Base-by-base conservation (phyloP, 441 rosid genomes). In the Populus hybrid region DNA sequence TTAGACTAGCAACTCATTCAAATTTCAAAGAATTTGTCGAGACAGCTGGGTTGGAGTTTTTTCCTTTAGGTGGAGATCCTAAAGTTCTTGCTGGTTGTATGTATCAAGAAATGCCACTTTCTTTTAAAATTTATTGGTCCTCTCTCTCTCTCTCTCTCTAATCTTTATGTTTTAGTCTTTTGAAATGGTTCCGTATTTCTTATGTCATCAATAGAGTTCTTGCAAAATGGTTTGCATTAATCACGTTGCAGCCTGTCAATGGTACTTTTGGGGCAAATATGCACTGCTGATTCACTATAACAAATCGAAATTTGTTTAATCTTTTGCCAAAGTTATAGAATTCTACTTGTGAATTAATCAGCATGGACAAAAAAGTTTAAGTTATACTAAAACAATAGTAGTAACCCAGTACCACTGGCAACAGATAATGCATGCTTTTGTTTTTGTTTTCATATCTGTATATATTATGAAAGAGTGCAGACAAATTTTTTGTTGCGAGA, bases 61-160 rank as follows among this genome's bases (percentile, higher is more conserved):
- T 81, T 80, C 97, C 98, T 77, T 74, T 97, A 77, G 99, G 99
- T 0, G 98, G 99, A n/a, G n/a, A n/a, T n/a, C n/a, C n/a, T n/a
- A n/a, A n/a, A n/a, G n/a, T n/a, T n/a, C n/a, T n/a, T n/a, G 99
- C 99, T 21, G 97, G 91, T 40, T 97, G 99, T 97, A 91, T 75
- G 99, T 97, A 14, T 24, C 8, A 2, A 23, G 53, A 59, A 29
- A 20, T 68, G 68, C 61, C 73, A 56, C 61, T 53, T 69, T 69
- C 9, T 42, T 50, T 73, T 35, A 73, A 28, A 20, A 35, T 36
- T 10, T 56, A 63, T 33, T 8, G 16, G 23, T 11, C 40, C 20
- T 29, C 45, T 50, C 20, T 6, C 20, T 9, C 4, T 29, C 4
- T 3, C 31, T 3, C 31, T 3, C 31, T 29, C 31, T 28, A 29